Percentiles rank a stretch among this genome's conserved stretches.
phyloP scores from a whole-genome alignment of 2,329 filamentous ascomycete species.

The Fusarium haematococcum region DNA sequence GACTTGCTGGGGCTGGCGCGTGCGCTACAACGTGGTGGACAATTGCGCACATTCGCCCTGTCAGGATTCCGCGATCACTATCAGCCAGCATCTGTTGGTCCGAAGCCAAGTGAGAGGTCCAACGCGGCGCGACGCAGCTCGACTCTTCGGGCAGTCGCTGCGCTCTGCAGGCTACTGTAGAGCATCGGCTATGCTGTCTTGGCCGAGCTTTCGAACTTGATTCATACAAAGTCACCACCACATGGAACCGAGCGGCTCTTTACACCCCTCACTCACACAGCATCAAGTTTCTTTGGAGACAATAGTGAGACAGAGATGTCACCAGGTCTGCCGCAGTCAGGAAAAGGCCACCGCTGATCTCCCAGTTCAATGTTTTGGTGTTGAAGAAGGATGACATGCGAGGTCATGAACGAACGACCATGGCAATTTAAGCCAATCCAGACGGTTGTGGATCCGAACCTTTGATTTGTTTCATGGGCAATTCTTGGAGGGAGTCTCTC shows the following conservation, averaged over 20 bases:
- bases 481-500: conserved; percentile 34
- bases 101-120: conserved; percentile 39
- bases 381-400: conserved; percentile 15
- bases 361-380: conserved; percentile 9
- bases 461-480: conserved; percentile 37
- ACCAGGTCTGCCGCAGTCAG: conserved; percentile 24
- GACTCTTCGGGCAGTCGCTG: conserved; percentile 45
- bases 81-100: conserved; percentile 44
- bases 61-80: conserved; percentile 44
- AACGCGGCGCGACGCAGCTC: conserved; percentile 47
- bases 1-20: conserved; percentile 38
- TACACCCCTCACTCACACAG: conserved; percentile 9
- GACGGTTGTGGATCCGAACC: conserved; percentile 36
- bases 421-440: conserved; percentile 27
- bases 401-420: conserved; percentile 12
- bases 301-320: conserved; percentile 26
- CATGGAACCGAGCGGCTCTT: conserved; percentile 23
- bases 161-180: conserved; percentile 39
- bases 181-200: conserved; percentile 36
- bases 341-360: conserved; percentile 13
- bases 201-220: conserved; percentile 7
- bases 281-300: conserved; percentile 18
- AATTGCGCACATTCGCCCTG: conserved; percentile 41
- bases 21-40: conserved; percentile 42
- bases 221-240: conserved; percentile 25